Evolutionary conservation across 176 grass and related monocot species (phyloP), one percentile per base, ranked within the genome.

Genomic region (Luzula sylvatica): DNA sequence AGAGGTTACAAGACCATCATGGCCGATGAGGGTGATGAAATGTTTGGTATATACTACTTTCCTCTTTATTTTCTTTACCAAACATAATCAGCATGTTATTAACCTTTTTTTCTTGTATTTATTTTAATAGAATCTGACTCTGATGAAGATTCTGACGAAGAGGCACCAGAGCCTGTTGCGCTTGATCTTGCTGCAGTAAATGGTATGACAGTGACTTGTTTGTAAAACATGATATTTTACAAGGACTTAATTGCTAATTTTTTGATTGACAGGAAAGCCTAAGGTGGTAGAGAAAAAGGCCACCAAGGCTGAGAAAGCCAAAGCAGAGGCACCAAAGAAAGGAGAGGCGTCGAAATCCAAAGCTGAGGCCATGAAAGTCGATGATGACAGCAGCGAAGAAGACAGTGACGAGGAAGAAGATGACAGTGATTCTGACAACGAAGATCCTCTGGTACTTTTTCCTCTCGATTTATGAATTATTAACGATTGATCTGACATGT

Each of bases 1-100:
- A 43, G 69, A 65, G 89, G 89, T 11, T 95, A 95, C 55, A 95
- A 82, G 53, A 78, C 78, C 56, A 40, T 59, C 11, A 46, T 71
- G 41, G 64, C 40, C 22, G 22, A 12, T 3, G 79, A 61, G 4
- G 69, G 52, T 57, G 79, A 77, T 65, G 61, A 86, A 70, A 79
- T 94, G 74, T 75, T 94, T 82, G 45, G 24, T n/a, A 44, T 2
- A 16, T 30, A 11, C n/a, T 62, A n/a, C 13, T 48, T 56, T n/a
- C n/a, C n/a, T n/a, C n/a, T n/a, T n/a, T n/a, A n/a, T n/a, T n/a
- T n/a, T n/a, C n/a, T n/a, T n/a, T n/a, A n/a, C n/a, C n/a, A n/a
- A n/a, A n/a, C n/a, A n/a, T n/a, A n/a, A n/a, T n/a, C n/a, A n/a
- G n/a, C n/a, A n/a, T n/a, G n/a, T n/a, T n/a, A n/a, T n/a, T n/a